Base-by-base conservation (phyloP, 176 grass and related monocot species). In the Echinochloa phyllopogon region DNA sequence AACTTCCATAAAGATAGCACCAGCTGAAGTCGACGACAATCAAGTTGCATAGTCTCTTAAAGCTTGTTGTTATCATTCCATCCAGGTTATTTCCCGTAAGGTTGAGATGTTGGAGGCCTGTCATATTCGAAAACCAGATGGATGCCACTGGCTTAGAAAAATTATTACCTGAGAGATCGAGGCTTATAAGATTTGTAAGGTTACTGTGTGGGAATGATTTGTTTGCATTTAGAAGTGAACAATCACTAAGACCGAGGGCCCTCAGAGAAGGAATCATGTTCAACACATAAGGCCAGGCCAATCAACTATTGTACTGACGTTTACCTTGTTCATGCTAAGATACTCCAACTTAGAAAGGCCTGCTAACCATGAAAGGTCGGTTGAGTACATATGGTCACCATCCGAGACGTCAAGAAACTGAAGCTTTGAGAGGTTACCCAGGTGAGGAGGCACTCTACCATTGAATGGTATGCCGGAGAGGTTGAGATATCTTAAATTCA, bases 11-110 rank as follows among this genome's bases (percentile, higher is more conserved):
- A 0, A 82, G 17, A 6, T 0, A 2, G 38, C 48, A 48, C 0
- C 0, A 0, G 3, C 0, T 18, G 48, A 92, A 8, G 36, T 74
- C 21, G 60, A 88, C 3, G 50, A 42, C 17, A 44, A 27, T 29
- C 45, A 91, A 66, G 44, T 56, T 88, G 39, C 69, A 79, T 25
- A 85, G 63, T 41, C 56, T 88, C 10, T 53, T 44, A 1, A 82
- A 7, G 16, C 8, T 24, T 65, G 7, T 47, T 62, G 58, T 70
- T 2, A 33, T 33, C 29, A 33, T 33, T 33, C 56, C 56, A 10
- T 59, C 8, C 21, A 59, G 3, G 10, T 10, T 8, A 6, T 21
- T n/a, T 3, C 1, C 6, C 6, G 1, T 2, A 9, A 23, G 21
- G 21, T 8, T 6, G 8, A 59, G 56, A 21, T 23, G 3, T 21